These are phyloP conservation scores for Oenanthe sinensis DNA, from an alignment of 129 eudicot species.

Conservation along the genomic window DNA sequence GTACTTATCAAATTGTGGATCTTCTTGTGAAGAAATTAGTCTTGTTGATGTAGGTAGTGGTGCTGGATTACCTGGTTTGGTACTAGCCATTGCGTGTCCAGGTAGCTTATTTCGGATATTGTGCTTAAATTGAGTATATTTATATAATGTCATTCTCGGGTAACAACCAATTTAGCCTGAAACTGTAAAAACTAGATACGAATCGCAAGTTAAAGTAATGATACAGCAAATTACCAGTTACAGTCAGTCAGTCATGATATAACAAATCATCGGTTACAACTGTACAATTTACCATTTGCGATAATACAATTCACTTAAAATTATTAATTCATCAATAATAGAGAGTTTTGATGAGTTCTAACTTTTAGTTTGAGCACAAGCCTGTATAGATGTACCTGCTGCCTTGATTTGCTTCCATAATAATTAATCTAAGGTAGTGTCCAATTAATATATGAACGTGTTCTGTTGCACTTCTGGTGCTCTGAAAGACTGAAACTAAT, in stretches of 20 bases:
- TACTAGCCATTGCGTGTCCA: constrained; percentile 88
- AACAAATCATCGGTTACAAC: neutral
- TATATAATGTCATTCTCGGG: neutral
- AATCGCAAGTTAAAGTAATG: neutral
- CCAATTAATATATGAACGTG: neutral
- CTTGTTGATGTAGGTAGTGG: constrained; percentile 84
- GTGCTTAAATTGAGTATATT: neutral
- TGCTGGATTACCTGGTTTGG: constrained; percentile 89
- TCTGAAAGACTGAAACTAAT: neutral
- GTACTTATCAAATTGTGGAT: constrained; percentile 38
- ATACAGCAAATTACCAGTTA: neutral
- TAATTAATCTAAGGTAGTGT: neutral
- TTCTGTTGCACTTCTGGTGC: constrained; percentile 4
- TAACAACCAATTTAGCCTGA: neutral
- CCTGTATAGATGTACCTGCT: neutral
- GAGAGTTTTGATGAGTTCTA: neutral
- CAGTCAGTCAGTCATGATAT: neutral
- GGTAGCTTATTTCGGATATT: constrained; percentile 23
- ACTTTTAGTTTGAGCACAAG: neutral
- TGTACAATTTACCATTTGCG: too few species aligned
- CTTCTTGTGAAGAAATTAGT: constrained; percentile 35
- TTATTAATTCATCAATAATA: too few species aligned
- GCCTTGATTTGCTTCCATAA: neutral
- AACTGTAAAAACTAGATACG: neutral
- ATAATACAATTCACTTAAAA: too few species aligned